A percentile compares a stretch with the other conserved stretches of the same genome.
Evolutionary conservation across 768 basidiomycete genomes (phyloP).

Genomic region (Fomitopsis pulvina): DNA sequence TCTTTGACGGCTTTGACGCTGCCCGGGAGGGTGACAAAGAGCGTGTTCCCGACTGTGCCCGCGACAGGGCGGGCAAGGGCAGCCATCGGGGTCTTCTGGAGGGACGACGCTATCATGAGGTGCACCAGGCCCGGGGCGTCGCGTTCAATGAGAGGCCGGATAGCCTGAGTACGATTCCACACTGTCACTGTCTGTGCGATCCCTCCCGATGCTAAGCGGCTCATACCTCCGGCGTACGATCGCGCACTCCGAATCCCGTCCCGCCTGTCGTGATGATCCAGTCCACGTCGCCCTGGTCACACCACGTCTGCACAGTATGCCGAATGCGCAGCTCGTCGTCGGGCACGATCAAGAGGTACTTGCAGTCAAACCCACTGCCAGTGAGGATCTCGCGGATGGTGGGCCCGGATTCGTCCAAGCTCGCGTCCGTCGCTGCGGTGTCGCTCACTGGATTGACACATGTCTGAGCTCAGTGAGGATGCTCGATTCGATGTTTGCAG

Average conservation of each 20-base stretch:
- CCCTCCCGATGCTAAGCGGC: background rate
- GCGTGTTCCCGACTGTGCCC: slow-evolving; percentile 57
- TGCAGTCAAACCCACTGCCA: slow-evolving; percentile 30
- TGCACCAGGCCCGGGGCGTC: slow-evolving; percentile 69
- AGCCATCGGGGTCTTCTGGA: slow-evolving; percentile 72
- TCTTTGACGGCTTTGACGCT: slow-evolving; percentile 83
- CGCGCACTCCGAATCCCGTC: slow-evolving; percentile 78
- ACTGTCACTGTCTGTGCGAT: background rate
- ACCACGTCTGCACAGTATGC: slow-evolving; percentile 39
- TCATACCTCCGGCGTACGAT: slow-evolving; percentile 76
- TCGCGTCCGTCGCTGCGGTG: slow-evolving; percentile 44
- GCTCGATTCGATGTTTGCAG: background rate
- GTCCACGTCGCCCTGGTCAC: slow-evolving; percentile 42
- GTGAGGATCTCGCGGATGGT: slow-evolving; percentile 46
- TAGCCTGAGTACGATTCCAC: slow-evolving; percentile 37
- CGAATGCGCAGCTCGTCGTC: slow-evolving; percentile 57
- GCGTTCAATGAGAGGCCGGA: slow-evolving; percentile 58
- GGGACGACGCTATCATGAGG: slow-evolving; percentile 59
- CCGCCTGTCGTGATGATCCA: slow-evolving; percentile 83
- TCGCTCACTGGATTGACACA: slow-evolving; percentile 56
- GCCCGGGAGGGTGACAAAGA: slow-evolving; percentile 79
- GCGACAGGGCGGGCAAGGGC: slow-evolving; percentile 81
- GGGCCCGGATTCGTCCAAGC: slow-evolving; percentile 62
- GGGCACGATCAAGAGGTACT: slow-evolving; percentile 41
- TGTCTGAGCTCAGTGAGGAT: background rate